These are phyloP conservation scores for Alternaria triticimaculans DNA, from an alignment of 2,329 filamentous ascomycete genomes.

Conservation along the genomic window DNA sequence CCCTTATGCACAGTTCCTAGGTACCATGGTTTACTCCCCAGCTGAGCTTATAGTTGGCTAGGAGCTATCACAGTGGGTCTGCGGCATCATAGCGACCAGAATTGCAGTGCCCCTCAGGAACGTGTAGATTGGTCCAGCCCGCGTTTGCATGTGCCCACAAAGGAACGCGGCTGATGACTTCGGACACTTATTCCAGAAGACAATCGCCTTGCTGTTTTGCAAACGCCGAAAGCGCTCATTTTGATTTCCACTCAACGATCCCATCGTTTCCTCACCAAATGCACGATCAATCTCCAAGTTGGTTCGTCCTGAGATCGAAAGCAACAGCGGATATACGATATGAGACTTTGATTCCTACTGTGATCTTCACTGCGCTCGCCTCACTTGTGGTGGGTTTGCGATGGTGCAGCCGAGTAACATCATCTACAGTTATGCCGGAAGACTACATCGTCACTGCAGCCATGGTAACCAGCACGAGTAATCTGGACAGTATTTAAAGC, in stretches of 20 bases:
- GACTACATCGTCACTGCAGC: conserved; percentile 39
- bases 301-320: conserved; percentile 29
- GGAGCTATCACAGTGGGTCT: neutral
- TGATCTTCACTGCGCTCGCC: conserved; percentile 34
- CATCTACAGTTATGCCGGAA: conserved; percentile 23
- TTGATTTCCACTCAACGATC: neutral
- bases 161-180: neutral
- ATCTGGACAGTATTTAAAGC: neutral
- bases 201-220: neutral
- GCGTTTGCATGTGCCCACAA: neutral
- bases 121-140: neutral
- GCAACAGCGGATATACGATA: conserved; percentile 31
- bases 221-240: neutral
- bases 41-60: neutral
- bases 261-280: conserved; percentile 12
- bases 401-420: conserved; percentile 34
- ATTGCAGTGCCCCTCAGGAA: neutral
- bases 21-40: neutral
- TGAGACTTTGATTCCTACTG: conserved; percentile 32
- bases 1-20: neutral
- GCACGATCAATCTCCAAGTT: conserved; percentile 28
- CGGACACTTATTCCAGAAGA: neutral
- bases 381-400: conserved; percentile 29
- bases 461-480: conserved; percentile 23
- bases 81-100: conserved; percentile 15